Evolutionary conservation across 192 early-diverging fungal genomes (phyloP), one percentile per base, ranked within the genome.

Genomic region (Coemansia sp.): DNA sequence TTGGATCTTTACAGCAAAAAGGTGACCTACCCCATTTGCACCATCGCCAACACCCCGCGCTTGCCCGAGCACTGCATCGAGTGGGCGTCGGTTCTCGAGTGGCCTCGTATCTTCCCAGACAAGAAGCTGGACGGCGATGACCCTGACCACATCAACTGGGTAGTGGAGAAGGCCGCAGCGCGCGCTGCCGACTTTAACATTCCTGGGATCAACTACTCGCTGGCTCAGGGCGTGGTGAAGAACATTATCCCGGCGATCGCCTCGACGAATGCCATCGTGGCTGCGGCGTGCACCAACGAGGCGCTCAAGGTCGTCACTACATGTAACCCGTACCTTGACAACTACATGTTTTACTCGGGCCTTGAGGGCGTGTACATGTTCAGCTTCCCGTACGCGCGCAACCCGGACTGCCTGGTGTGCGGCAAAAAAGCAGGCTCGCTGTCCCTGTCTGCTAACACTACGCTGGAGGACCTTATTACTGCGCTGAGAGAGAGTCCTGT

Each of bases 11-110:
- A 93, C 43, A 91, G 90, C 62, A 92, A 95, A 64, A 93, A 90
- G 35, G 89, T 85, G 5, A 91, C 91, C 0, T 99, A 91, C 57
- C 96, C 96, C 0, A 94, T 99, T 25, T 99, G 97, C 76, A 99
- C 97, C 3, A 99, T 99, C 70, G 95, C 97, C 37, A 97, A 99
- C 68, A 97, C 97, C 20, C 97, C 97, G 7, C 88, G 97, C 5
- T 75, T 99, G 31, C 97, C 97, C 3, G 97, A 99, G 69, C 97
- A 99, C 76, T 99, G 97, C 75, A 95, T 99, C 62, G 94, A 97
- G 65, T 99, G 92, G 90, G 97, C 97, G 5, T 94, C 90, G 21
- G 84, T 94, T 3, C 69, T 99, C n/a, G 89, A 92, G 66, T 99
- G 95, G 94, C 93, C 97, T 37, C 88, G 88, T 31, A 70, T 81